Evolutionary conservation across 2,329 filamentous ascomycete genomes (phyloP).

Genomic region (Teratosphaeria zuluensis): DNA sequence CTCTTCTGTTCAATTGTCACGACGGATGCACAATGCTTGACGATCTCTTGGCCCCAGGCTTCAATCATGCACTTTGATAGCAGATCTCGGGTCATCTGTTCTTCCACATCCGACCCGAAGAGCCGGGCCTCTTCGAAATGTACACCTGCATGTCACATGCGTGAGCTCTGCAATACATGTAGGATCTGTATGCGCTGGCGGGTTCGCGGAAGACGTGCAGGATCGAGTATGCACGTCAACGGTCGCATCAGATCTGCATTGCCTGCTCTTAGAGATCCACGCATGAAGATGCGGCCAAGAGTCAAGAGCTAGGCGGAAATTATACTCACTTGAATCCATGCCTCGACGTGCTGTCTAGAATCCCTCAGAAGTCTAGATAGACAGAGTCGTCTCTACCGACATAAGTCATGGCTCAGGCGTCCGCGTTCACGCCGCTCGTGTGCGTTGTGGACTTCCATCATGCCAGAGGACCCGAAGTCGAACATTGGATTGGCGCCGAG

Average conservation of each 20-base stretch:
- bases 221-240: neutral
- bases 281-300: neutral
- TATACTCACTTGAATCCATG: neutral
- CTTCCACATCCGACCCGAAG: neutral
- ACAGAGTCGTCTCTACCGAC: neutral
- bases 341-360: neutral
- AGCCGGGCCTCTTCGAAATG: neutral
- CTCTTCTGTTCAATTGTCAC: too few relatives aligned
- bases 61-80: neutral
- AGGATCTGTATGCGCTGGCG: neutral
- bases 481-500: slow-evolving; percentile 78
- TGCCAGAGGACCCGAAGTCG: slow-evolving; percentile 73
- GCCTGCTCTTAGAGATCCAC: neutral
- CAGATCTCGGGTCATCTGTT: neutral
- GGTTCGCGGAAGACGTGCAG: neutral
- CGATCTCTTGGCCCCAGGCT: too few relatives aligned
- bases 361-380: neutral
- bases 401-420: neutral
- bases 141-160: neutral
- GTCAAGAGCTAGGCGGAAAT: neutral
- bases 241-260: neutral
- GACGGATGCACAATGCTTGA: too few relatives aligned
- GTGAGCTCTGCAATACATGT: neutral
- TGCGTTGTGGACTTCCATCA: slow-evolving; percentile 47
- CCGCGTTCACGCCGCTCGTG: slow-evolving; percentile 36